A percentile compares a stretch with the other conserved stretches of the same genome.
Conservation (phyloP, 2,329 filamentous ascomycete species). For the Acrocalymma vagum region DNA sequence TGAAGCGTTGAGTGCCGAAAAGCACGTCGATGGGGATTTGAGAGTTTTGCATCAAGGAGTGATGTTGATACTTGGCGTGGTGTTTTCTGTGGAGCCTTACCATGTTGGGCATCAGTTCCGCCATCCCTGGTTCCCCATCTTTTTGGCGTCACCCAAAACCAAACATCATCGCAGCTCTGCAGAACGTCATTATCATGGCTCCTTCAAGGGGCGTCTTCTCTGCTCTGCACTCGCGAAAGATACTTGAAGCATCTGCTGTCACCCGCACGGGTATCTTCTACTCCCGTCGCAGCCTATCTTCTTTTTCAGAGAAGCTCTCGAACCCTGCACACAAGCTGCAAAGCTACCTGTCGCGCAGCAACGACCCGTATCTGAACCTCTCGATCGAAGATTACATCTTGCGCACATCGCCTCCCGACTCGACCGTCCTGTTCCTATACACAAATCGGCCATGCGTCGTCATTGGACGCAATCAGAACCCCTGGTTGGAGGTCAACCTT, state of each 20-base stretch:
- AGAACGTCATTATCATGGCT: too few species aligned
- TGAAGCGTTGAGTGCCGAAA: too few species aligned
- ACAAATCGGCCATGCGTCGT: slow-evolving; percentile 87
- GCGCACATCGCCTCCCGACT: slow-evolving; percentile 73
- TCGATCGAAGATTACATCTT: slow-evolving; percentile 93
- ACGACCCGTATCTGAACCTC: slow-evolving; percentile 87
- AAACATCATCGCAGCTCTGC: too few species aligned
- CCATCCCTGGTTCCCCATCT: too few species aligned
- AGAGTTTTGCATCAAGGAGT: too few species aligned
- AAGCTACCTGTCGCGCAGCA: slow-evolving; percentile 61
- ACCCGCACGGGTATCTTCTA: neutral
- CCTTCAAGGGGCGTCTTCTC: slow-evolving; percentile 7
- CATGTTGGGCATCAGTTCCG: too few species aligned
- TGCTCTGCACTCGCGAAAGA: neutral
- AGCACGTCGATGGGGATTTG: too few species aligned
- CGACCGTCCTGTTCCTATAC: slow-evolving; percentile 86
- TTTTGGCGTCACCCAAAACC: too few species aligned
- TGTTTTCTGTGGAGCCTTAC: too few species aligned
- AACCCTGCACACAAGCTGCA: slow-evolving; percentile 49
- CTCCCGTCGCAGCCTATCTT: slow-evolving; percentile 18
- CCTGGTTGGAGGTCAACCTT: slow-evolving; percentile 91
- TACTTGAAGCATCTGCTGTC: neutral
- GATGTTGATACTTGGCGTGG: too few species aligned
- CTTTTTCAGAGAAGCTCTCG: slow-evolving; percentile 39
- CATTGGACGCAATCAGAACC: slow-evolving; percentile 96